Conservation (phyloP, 1,139 yeast species). For the Kodamaea plutei region DNA sequence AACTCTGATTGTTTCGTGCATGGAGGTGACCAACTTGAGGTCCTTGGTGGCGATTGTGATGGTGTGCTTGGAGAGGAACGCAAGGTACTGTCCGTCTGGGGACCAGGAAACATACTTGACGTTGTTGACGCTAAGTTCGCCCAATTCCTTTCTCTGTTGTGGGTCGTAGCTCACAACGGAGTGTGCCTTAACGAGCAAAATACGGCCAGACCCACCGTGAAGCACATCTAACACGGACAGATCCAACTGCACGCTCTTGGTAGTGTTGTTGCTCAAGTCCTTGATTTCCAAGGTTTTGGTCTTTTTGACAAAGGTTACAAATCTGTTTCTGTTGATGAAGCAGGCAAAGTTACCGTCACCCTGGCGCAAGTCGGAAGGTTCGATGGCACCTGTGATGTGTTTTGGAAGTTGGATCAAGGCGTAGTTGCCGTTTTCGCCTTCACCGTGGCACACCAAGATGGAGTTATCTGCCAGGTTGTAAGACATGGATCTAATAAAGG, state of each 20-base stretch:
- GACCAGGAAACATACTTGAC: slow-evolving; percentile 93
- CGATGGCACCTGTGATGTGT: slow-evolving; percentile 88
- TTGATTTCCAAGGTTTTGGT: slow-evolving; percentile 71
- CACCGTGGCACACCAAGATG: slow-evolving; percentile 76
- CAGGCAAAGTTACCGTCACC: slow-evolving; percentile 86
- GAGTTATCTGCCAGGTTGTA: slow-evolving; percentile 93
- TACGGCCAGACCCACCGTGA: slow-evolving; percentile 78
- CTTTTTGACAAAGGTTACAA: slow-evolving; percentile 70
- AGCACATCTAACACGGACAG: slow-evolving; percentile 69
- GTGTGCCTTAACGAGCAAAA: slow-evolving; percentile 67
- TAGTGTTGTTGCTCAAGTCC: slow-evolving; percentile 75
- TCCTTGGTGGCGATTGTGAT: slow-evolving; percentile 82
- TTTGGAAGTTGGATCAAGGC: slow-evolving; percentile 78
- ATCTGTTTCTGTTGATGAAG: slow-evolving; percentile 91
- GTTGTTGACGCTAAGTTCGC: slow-evolving; percentile 68
- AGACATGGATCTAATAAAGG: slow-evolving; percentile 77
- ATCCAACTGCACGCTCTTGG: slow-evolving; percentile 79
- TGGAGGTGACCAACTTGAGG: slow-evolving; percentile 72
- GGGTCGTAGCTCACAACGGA: slow-evolving; percentile 84
- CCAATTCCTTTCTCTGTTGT: slow-evolving; percentile 80
- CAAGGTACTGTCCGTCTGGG: slow-evolving; percentile 79
- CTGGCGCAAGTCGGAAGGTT: slow-evolving; percentile 71
- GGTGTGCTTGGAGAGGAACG: slow-evolving; percentile 87
- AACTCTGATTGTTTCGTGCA: slow-evolving; percentile 95
- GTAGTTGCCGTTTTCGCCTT: slow-evolving; percentile 58